Evolutionary conservation across 148 eudicot genomes (phyloP).

Genomic region (Heliosperma pusillum): DNA sequence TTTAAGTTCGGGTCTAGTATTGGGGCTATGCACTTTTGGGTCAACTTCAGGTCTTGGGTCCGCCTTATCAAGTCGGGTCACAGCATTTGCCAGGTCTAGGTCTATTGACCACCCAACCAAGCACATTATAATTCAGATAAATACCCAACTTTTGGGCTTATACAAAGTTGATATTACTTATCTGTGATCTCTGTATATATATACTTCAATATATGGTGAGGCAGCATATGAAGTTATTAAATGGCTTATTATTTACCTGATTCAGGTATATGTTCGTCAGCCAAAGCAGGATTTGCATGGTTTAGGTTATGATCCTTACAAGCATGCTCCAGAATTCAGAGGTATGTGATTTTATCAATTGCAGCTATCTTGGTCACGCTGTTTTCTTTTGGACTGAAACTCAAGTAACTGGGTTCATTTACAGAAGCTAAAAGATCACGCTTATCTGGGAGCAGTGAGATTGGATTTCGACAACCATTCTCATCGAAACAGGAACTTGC

Average conservation of each 20-base stretch:
- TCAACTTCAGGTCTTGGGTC: too few species aligned
- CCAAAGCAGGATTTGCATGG: constrained; percentile 94
- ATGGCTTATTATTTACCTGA: not conserved
- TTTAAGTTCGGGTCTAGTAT: too few species aligned
- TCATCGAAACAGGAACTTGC: constrained; percentile 46
- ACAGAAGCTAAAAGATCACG: constrained; percentile 72
- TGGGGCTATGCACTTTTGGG: too few species aligned
- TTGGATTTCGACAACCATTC: constrained; percentile 38
- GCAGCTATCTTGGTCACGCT: not conserved
- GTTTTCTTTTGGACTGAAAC: constrained; percentile 10
- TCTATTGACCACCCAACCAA: not conserved
- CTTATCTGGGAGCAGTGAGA: constrained; percentile 37
- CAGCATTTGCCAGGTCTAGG: too few species aligned
- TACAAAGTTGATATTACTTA: not conserved
- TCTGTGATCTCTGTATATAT: not conserved
- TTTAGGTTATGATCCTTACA: constrained; percentile 90
- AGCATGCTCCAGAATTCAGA: constrained; percentile 90
- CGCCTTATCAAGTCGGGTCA: too few species aligned
- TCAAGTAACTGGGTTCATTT: constrained; percentile 19
- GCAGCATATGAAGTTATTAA: constrained; percentile 9
- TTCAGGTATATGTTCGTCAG: constrained; percentile 66
- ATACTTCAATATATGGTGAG: not conserved
- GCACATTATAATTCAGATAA: not conserved
- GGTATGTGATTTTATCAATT: constrained; percentile 41
- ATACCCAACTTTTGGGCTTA: not conserved